phyloP scores from a whole-genome alignment of 805 yeast species.

The Monosporozyma solicola region DNA sequence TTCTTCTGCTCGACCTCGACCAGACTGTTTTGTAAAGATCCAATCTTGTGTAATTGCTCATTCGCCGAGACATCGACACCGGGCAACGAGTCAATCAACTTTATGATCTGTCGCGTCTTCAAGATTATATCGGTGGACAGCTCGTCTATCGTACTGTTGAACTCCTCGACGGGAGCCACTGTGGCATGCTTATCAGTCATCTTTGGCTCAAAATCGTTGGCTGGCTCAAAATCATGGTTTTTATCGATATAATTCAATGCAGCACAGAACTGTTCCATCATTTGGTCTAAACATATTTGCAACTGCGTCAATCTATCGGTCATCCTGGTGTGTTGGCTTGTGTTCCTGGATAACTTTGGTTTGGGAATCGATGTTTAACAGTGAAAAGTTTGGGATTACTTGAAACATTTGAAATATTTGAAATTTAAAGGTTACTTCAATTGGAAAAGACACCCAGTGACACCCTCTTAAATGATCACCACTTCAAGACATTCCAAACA shows the following conservation, averaged over 20 bases:
- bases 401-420: neutral
- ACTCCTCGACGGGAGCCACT: slow-evolving; percentile 42
- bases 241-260: slow-evolving; percentile 72
- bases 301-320: slow-evolving; percentile 84
- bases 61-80: slow-evolving; percentile 81
- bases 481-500: neutral
- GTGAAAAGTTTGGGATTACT: neutral
- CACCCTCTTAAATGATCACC: neutral
- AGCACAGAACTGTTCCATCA: slow-evolving; percentile 72
- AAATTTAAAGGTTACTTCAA: neutral
- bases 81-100: slow-evolving; percentile 81
- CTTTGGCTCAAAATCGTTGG: slow-evolving; percentile 41
- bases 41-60: slow-evolving; percentile 60
- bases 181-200: slow-evolving; percentile 52
- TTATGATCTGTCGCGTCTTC: slow-evolving; percentile 77
- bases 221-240: slow-evolving; percentile 52
- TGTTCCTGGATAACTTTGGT: neutral
- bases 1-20: slow-evolving; percentile 51
- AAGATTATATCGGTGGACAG: slow-evolving; percentile 75
- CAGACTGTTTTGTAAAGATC: slow-evolving; percentile 52
- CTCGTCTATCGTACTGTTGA: slow-evolving; percentile 52
- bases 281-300: slow-evolving; percentile 74
- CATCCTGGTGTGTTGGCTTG: slow-evolving; percentile 32
- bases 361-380: neutral
- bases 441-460: neutral